These are phyloP conservation scores for Trichoderma virens DNA, from an alignment of 495 filamentous ascomycete genomes.

Conservation along the genomic window DNA sequence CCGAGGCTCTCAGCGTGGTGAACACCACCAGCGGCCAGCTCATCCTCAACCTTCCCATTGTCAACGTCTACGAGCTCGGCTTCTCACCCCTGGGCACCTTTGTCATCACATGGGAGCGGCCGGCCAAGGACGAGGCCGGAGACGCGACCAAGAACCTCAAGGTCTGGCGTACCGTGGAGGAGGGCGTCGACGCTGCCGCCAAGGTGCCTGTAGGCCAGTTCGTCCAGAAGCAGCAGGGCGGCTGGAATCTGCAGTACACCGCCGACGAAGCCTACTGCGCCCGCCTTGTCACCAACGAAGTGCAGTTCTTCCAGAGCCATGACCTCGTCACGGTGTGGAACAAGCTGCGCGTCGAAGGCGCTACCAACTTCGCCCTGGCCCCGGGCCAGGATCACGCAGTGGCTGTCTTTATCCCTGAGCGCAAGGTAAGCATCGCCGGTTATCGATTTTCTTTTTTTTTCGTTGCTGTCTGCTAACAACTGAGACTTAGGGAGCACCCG, in stretches of 20 bases:
- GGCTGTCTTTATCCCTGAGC: slow-evolving; percentile 89
- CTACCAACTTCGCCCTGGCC: slow-evolving; percentile 80
- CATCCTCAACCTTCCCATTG: slow-evolving; percentile 62
- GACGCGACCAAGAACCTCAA: slow-evolving; percentile 93
- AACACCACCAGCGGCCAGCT: slow-evolving; percentile 74
- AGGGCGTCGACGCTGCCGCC: slow-evolving; percentile 44
- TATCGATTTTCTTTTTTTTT: neutral
- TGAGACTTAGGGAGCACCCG: slow-evolving; percentile 67
- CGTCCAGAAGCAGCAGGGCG: slow-evolving; percentile 89
- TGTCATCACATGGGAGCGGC: slow-evolving; percentile 94
- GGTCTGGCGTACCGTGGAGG: slow-evolving; percentile 76
- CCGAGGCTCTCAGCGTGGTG: slow-evolving; percentile 75
- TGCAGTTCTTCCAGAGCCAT: slow-evolving; percentile 88
- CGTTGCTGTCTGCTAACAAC: slow-evolving; percentile 10
- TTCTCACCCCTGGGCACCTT: slow-evolving; percentile 91
- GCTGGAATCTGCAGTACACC: slow-evolving; percentile 97
- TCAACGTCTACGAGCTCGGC: slow-evolving; percentile 84
- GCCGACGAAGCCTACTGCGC: slow-evolving; percentile 87
- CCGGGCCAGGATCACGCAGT: slow-evolving; percentile 83
- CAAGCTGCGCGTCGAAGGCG: slow-evolving; percentile 87
- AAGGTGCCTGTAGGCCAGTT: slow-evolving; percentile 74
- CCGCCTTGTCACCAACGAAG: slow-evolving; percentile 88
- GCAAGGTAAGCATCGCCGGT: slow-evolving; percentile 56
- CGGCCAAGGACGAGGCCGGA: slow-evolving; percentile 83
- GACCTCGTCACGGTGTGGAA: slow-evolving; percentile 86